phyloP scores from a whole-genome alignment of 495 filamentous ascomycete species.

The Penicillium canariense region DNA sequence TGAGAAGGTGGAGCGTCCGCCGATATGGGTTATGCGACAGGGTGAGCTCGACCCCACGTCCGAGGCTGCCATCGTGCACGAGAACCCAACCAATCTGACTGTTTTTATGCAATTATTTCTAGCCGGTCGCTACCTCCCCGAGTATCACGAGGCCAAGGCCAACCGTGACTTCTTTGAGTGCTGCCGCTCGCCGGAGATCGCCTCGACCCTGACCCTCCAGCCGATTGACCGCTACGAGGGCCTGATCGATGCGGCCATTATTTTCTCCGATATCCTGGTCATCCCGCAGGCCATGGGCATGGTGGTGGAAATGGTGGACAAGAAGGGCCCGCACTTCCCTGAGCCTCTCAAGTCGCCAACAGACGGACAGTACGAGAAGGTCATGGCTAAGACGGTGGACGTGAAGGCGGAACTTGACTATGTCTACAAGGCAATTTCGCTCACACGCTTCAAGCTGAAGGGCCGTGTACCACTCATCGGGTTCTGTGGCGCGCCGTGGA shows the following conservation, averaged over 20 bases:
- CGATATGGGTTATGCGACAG: constrained; percentile 99
- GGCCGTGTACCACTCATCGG: constrained; percentile 90
- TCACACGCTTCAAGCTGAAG: constrained; percentile 82
- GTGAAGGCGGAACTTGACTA: constrained; percentile 83
- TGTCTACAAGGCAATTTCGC: constrained; percentile 90
- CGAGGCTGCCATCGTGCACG: background rate
- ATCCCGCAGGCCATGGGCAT: constrained; percentile 98
- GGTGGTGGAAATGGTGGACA: constrained; percentile 93
- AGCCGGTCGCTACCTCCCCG: constrained; percentile 96
- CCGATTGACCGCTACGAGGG: constrained; percentile 88
- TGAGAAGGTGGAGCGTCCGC: constrained; percentile 83
- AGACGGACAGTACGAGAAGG: constrained; percentile 74
- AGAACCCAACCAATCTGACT: constrained; percentile 5
- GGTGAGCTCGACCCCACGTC: constrained; percentile 49
- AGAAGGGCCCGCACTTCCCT: constrained; percentile 93
- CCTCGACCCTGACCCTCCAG: constrained; percentile 87
- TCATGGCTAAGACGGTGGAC: constrained; percentile 76
- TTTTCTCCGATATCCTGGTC: constrained; percentile 97
- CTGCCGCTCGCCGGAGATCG: constrained; percentile 88
- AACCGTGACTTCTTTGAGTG: constrained; percentile 92
- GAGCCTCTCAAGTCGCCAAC: constrained; percentile 72
- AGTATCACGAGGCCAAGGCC: constrained; percentile 94
- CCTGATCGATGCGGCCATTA: constrained; percentile 94
- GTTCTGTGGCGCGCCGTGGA: constrained; percentile 98
- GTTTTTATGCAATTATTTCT: background rate